phyloP scores from a whole-genome alignment of 805 yeast species.

The Groenewaldozyma tartarivorans region DNA sequence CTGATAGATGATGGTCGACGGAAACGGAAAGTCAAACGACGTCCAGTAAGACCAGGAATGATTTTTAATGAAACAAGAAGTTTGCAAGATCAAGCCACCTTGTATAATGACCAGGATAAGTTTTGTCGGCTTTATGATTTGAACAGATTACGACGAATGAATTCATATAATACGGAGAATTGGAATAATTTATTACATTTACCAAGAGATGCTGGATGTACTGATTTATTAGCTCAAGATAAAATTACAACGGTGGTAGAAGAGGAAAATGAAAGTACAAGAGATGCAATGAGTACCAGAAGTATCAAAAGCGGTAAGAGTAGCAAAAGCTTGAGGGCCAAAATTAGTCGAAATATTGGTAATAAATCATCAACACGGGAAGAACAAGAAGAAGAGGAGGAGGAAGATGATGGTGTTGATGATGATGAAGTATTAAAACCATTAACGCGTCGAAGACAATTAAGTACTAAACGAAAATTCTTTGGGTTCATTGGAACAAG shows the following conservation, averaged over 20 bases:
- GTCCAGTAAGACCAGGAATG: background rate
- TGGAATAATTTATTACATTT: background rate
- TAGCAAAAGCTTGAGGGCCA: background rate
- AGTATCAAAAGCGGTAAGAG: too few species aligned
- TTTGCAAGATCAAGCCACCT: background rate
- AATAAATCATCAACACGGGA: background rate
- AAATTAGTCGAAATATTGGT: background rate
- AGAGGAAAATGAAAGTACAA: too few species aligned
- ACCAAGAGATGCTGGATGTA: background rate
- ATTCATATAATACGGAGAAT: background rate
- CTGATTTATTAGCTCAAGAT: background rate
- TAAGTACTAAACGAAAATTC: background rate
- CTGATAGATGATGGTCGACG: too few species aligned
- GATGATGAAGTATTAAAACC: background rate
- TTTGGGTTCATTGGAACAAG: background rate
- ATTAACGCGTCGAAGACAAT: background rate
- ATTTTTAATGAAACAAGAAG: background rate
- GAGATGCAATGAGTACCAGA: background rate
- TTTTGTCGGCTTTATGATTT: background rate
- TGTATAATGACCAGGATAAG: background rate
- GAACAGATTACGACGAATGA: background rate
- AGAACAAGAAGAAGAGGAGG: background rate
- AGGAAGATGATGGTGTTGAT: background rate
- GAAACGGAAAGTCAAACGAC: background rate
- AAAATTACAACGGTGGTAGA: too few species aligned